phyloP scores from a whole-genome alignment of 129 eudicot genomes.

The Gnaphalium uliginosum region DNA sequence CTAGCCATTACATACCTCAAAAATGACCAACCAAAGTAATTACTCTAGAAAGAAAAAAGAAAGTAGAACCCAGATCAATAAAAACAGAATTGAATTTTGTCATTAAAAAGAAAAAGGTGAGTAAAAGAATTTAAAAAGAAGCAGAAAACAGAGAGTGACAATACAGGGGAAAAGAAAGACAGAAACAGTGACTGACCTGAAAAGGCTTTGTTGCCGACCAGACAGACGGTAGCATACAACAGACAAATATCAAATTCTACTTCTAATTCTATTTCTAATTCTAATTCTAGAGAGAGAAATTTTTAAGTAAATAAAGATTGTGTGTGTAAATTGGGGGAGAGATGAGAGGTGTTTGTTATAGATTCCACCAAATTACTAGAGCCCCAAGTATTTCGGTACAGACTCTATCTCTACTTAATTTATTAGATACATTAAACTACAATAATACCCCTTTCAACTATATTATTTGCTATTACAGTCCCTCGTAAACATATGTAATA shows the following conservation, averaged over 20 bases:
- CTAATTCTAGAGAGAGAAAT: slow-evolving; percentile 30
- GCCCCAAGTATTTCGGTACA: slow-evolving; percentile 41
- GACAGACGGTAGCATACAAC: slow-evolving; percentile 33
- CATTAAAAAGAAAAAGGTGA: not conserved
- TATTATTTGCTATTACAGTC: not conserved
- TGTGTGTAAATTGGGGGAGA: slow-evolving; percentile 1
- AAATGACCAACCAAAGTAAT: slow-evolving; percentile 19
- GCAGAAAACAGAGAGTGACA: slow-evolving; percentile 39
- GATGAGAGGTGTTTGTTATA: slow-evolving; percentile 32
- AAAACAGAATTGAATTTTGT: slow-evolving; percentile 30
- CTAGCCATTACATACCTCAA: not conserved
- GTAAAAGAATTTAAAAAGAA: slow-evolving; percentile 23
- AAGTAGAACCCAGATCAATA: slow-evolving; percentile 24
- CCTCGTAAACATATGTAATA: too few species aligned
- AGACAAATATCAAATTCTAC: slow-evolving; percentile 26
- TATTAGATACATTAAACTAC: not conserved
- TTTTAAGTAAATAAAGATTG: not conserved
- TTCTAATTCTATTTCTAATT: not conserved
- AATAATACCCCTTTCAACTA: not conserved
- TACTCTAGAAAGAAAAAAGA: not conserved
- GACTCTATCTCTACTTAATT: slow-evolving; percentile 25
- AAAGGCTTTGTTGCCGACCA: slow-evolving; percentile 39
- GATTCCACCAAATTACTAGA: slow-evolving; percentile 39
- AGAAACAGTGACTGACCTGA: slow-evolving; percentile 33
- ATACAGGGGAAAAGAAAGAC: slow-evolving; percentile 29